Percentiles rank a stretch among this genome's conserved stretches.
These are phyloP conservation scores for Pyrrhoderma lamaoense DNA, from an alignment of 1,284 basidiomycete genomes.

Conservation along the genomic window DNA sequence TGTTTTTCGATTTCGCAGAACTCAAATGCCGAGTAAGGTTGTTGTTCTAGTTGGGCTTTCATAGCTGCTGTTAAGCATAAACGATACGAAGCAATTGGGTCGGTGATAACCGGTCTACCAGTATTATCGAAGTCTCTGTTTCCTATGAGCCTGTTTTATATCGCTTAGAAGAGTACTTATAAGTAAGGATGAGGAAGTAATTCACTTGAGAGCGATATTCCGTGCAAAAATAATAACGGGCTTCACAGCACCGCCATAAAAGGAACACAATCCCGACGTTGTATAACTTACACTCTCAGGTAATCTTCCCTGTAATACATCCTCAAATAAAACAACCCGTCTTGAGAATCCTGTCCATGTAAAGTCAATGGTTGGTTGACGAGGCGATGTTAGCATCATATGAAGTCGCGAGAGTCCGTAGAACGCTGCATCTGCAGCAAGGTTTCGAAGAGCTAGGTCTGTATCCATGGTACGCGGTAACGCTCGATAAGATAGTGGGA, in stretches of 20 bases:
- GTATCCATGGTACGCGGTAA: constrained; percentile 18
- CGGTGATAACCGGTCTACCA: constrained; percentile 13
- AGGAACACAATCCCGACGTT: constrained; percentile 18
- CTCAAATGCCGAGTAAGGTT: constrained; percentile 18
- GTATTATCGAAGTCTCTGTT: constrained; percentile 15
- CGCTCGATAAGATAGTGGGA: constrained; percentile 16
- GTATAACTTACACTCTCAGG: constrained; percentile 19
- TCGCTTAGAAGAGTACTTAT: neutral
- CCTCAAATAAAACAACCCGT: constrained; percentile 18
- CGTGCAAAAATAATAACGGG: constrained; percentile 19
- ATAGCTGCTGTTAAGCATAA: constrained; percentile 6
- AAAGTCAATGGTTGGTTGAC: constrained; percentile 15
- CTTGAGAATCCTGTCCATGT: constrained; percentile 19
- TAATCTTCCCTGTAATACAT: constrained; percentile 18
- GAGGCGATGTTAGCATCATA: constrained; percentile 14
- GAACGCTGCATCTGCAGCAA: constrained; percentile 19
- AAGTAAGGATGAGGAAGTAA: neutral
- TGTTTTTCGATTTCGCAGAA: constrained; percentile 10
- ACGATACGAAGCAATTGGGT: constrained; percentile 12
- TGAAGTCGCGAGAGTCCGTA: constrained; percentile 17
- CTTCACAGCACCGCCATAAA: constrained; percentile 14
- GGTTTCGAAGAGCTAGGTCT: constrained; percentile 13
- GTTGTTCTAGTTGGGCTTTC: constrained; percentile 15
- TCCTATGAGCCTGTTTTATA: constrained; percentile 13
- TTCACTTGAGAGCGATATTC: constrained; percentile 19